Base-by-base conservation (phyloP, 1,284 basidiomycete species). In the Tetrapyrgos nigripes region DNA sequence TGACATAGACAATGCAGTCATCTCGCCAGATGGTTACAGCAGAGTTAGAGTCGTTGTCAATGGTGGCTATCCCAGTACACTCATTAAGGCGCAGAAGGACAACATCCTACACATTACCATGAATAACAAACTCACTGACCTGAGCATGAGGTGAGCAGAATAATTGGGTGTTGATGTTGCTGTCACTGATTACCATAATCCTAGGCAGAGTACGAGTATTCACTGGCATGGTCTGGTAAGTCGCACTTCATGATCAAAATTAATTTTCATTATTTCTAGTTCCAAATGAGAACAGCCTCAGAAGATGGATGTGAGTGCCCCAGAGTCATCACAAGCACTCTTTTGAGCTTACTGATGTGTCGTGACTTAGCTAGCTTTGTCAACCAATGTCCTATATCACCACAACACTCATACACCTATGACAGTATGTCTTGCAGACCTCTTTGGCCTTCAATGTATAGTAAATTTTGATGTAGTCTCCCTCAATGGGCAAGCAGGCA, bases 171-270 rank as follows among this genome's bases (percentile, higher is more conserved):
- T 27, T 11, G 24, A n/a, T 40, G 11, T 19, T 33, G 14, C 14
- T 33, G 31, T 33, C 31, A 14, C 50, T 45, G 14, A 52, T 46
- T 23, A 4, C 24, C 21, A 19, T 26, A 14, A 29, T 33, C 31
- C 8, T 33, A 64, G 64, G 33, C 57, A 55, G 24, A 65, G 64
- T 60, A 48, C 58, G 31, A 55, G 55, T n/a, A 62, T 65, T 35
- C 64, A 65, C 46, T 65, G 64, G 64, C 64, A 65, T 24, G 64
- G 64, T 35, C 50, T 65, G 43, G 64, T 65, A 55, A 24, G 60
- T 6, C 11, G n/a, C 4, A 11, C 24, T 2, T 33, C 8, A 23
- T 23, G 11, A 55, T 66, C 58, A 40, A n/a, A n/a, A n/a, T n/a
- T 6, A 53, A 67, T 13, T 58, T 71, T 4, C 65, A 45, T 45